A percentile compares a stretch with the other conserved stretches of the same genome.
These are phyloP conservation scores for Daedalea quercina DNA, from an alignment of 768 basidiomycete species.

Conservation along the genomic window DNA sequence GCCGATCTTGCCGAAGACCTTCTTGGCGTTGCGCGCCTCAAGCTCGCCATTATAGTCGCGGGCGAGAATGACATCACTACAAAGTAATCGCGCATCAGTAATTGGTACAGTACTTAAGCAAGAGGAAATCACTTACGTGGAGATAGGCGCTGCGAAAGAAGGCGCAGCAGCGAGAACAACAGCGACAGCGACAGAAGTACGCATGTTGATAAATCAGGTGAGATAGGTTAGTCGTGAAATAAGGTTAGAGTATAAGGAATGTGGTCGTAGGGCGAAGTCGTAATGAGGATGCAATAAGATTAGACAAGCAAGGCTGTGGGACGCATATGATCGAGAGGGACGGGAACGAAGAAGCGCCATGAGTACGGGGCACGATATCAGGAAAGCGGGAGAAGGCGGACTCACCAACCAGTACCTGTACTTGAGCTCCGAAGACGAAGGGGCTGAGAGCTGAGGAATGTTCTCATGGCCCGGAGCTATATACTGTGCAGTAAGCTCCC, in stretches of 20 bases:
- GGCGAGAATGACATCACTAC: no score
- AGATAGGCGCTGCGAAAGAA: not conserved
- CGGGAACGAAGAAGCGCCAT: not conserved
- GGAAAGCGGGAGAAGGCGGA: not conserved
- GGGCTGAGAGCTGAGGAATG: conserved; percentile 2
- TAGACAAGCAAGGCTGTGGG: conserved; percentile 1
- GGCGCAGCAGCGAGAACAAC: conserved; percentile 1
- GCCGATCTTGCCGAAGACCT: not conserved
- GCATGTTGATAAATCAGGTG: not conserved
- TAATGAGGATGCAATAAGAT: conserved; percentile 1
- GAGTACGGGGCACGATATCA: not conserved
- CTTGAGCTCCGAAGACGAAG: conserved; percentile 1
- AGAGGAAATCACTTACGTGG: not conserved
- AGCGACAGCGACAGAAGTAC: not conserved
- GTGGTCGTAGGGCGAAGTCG: not conserved
- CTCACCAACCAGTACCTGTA: conserved; percentile 5
- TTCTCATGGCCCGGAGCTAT: no score
- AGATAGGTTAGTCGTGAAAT: not conserved
- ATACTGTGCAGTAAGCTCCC: no score
- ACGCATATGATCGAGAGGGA: not conserved
- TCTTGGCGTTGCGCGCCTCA: not conserved
- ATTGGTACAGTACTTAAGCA: not conserved
- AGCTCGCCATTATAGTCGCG: not conserved
- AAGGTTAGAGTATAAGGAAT: not conserved
- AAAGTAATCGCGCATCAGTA: no score